phyloP scores from a whole-genome alignment of 1,284 basidiomycete species.

The Entoloma clypeatum region DNA sequence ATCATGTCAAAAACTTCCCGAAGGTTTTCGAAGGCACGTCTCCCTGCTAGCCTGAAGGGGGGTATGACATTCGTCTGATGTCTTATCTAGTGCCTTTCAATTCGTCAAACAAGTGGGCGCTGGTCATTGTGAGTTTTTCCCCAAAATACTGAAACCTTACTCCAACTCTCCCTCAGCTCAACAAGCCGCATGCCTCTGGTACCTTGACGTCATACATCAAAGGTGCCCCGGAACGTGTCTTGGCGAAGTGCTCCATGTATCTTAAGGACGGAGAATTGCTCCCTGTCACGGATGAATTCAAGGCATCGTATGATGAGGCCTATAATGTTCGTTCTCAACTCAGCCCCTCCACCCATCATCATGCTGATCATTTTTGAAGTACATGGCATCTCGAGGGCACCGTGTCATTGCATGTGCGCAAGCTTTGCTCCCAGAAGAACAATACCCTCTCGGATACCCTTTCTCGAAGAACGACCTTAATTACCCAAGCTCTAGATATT shows the following conservation, averaged over 20 bases:
- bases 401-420: constrained; percentile 70
- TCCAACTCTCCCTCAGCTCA: constrained; percentile 34
- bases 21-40: constrained; percentile 55
- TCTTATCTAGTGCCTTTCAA: constrained; percentile 56
- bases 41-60: background rate
- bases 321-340: constrained; percentile 39
- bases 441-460: constrained; percentile 42
- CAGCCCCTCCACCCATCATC: background rate
- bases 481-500: constrained; percentile 53
- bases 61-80: no score
- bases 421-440: constrained; percentile 43
- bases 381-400: constrained; percentile 70
- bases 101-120: constrained; percentile 68
- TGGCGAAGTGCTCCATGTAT: constrained; percentile 59
- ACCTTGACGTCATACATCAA: constrained; percentile 55
- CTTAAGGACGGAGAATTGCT: constrained; percentile 46
- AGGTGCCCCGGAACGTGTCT: constrained; percentile 64
- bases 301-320: constrained; percentile 49
- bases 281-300: constrained; percentile 57
- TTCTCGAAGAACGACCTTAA: constrained; percentile 55
- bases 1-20: constrained; percentile 44
- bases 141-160: background rate
- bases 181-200: constrained; percentile 50
- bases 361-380: constrained; percentile 33
- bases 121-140: constrained; percentile 51